Base-by-base conservation (phyloP, 2,329 filamentous ascomycete genomes). In the Aschersonia sp. region DNA sequence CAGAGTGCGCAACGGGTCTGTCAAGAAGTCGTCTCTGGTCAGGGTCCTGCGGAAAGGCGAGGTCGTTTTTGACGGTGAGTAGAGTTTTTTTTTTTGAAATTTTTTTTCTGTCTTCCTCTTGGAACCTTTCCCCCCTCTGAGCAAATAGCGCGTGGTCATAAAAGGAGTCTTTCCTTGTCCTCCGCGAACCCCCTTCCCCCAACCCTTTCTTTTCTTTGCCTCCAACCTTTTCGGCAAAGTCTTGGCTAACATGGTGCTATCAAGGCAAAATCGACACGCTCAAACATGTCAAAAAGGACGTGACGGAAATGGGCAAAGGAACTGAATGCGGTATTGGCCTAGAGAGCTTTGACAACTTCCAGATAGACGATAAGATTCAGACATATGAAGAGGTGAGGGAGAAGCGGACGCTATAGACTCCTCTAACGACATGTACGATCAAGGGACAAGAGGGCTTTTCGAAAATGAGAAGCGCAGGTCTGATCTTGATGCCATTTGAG, bases 311-410 rank as follows among this genome's bases (percentile, higher is more conserved):
- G 80, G 81, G 80, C 57, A 97, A 94, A 66, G 89, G 88, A 49
- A 79, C 76, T n/a, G 92, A 98, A 65, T 98, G 92, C 58, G 92
- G 92, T 54, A 82, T 98, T 54, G 81, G 79, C 46, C 90, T 98
- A 58, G 79, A 83, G 4, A 75, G 72, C 32, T 98, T 87, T 79
- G 73, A 83, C 44, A 84, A 79, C 29, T 84, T 97, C 60, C 63
- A 82, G 58, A 71, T 79, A 11, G 92, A 90, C 31, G 92, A 98
- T 66, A 77, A 83, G 62, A 76, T 98, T 51, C 92, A 97, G 68
- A 82, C 81, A 35, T 94, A 89, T 58, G 87, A 95, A 59, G 84
- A 89, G 65, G 74, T 81, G 14, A 67, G 65, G 48, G 86, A 92
- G 66, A 84, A 84, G 71, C 74, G 87, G 51, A 62, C 55, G 30